Conservation (phyloP, 805 yeast species). For the Starmerella bacillaris region DNA sequence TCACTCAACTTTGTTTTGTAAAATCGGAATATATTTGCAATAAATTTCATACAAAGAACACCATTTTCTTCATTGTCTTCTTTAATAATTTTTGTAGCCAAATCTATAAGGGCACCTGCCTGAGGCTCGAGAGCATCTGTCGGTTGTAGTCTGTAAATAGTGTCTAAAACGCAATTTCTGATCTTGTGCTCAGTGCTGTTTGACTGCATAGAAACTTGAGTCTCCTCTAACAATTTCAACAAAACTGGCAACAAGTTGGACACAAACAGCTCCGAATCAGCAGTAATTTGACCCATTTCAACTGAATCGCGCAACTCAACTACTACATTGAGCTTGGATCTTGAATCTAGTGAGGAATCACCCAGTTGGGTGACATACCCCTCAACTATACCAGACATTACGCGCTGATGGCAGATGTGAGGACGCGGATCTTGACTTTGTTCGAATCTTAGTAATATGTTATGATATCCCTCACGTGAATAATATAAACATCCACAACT, state of each 20-base stretch:
- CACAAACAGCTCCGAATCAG: conserved; percentile 65
- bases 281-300: conserved; percentile 64
- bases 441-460: too few species aligned
- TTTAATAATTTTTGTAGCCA: conserved; percentile 40
- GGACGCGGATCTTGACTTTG: too few species aligned
- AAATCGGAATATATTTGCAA: conserved; percentile 70
- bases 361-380: conserved; percentile 16
- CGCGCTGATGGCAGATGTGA: too few species aligned
- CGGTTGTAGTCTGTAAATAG: conserved; percentile 62
- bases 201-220: conserved; percentile 29
- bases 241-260: conserved; percentile 54
- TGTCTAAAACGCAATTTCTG: conserved; percentile 58
- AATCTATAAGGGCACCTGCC: conserved; percentile 40
- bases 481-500: too few species aligned
- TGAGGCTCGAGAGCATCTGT: conserved; percentile 65
- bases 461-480: too few species aligned
- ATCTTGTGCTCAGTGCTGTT: conserved; percentile 29
- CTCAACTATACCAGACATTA: conserved; percentile 14
- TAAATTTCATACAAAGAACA: conserved; percentile 68
- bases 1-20: conserved; percentile 51
- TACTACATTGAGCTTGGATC: conserved; percentile 46
- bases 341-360: conserved; percentile 29
- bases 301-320: conserved; percentile 74
- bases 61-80: conserved; percentile 93
- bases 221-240: conserved; percentile 39